Evolutionary conservation across 257 asterid genomes (phyloP), one percentile per base, ranked within the genome.

Genomic region (Prunella vulgaris): DNA sequence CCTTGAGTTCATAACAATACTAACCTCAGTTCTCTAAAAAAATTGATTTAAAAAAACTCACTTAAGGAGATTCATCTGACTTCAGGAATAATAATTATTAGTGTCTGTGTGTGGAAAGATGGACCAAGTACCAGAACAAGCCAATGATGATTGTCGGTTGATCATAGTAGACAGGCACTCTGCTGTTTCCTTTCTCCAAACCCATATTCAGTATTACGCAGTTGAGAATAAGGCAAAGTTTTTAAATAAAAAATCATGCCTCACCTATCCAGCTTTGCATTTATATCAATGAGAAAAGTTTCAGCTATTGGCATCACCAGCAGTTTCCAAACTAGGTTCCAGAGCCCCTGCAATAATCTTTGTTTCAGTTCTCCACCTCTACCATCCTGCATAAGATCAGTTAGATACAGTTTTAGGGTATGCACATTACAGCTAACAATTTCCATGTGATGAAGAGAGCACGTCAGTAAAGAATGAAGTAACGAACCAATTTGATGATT

Each of bases 341-440:
- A 94, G 90, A 46, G 99, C 98, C 74, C 99, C 99, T 46, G 97
- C 95, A 70, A 94, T 94, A 30, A 94, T 94, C 13, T 97, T 94
- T 14, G 99, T 94, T 84, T 94, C 74, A 94, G 97, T 69, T 94
- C 99, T 74, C 99, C 99, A 20, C 99, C 99, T 85, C 86, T 94
- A 73, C 99, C 99, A 52, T 98, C 99, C 99, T 94, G 82, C 79
- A 78, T 58, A 66, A 61, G 60, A 68, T 32, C 59, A 77, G 70
- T 33, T 17, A 49, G 28, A n/a, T 1, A 59, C 52, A 63, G 42
- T 28, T 7, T 20, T 22, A 49, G 5, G 22, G n/a, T 46, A 57
- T 64, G 24, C 64, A 63, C 21, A 33, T 63, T 40, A 42, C 60
- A 44, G 68, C 20, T 10, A 70, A 66, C 54, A 72, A 62, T 58